phyloP scores from a whole-genome alignment of 2,329 filamentous ascomycete genomes.

The Bertia moriformis region DNA sequence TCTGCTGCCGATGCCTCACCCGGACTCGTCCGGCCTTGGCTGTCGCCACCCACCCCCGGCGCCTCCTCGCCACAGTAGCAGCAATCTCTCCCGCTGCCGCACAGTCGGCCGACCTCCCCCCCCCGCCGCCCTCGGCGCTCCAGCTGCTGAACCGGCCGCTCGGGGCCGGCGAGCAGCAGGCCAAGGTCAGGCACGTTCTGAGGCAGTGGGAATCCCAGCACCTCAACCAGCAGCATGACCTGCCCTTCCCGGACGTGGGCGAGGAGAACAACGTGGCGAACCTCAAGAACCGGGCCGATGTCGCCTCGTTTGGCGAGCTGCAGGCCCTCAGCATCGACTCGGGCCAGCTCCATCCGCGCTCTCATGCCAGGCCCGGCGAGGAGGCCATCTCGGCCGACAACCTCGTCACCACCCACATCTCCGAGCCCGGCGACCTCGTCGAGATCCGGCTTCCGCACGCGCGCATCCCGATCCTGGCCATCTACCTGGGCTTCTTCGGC shows the following conservation, averaged over 20 bases:
- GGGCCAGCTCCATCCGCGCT: no score
- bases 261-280: not conserved
- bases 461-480: slow-evolving; percentile 29
- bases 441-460: not conserved
- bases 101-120: not conserved
- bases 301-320: not conserved
- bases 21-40: not conserved
- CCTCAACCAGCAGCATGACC: not conserved
- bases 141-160: not conserved
- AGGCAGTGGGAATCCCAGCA: not conserved
- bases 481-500: slow-evolving; percentile 36
- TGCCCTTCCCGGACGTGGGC: not conserved
- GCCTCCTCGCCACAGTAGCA: not conserved
- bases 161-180: not conserved
- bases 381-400: not conserved
- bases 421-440: not conserved
- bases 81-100: not conserved
- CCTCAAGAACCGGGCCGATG: not conserved
- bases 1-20: not conserved
- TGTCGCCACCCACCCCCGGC: not conserved
- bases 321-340: not conserved
- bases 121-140: not conserved
- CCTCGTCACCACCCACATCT: slow-evolving; percentile 5
- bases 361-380: not conserved
- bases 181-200: not conserved